These are phyloP conservation scores for Raffaelea deltoideospora DNA, from an alignment of 2,329 filamentous ascomycete species.

Conservation along the genomic window DNA sequence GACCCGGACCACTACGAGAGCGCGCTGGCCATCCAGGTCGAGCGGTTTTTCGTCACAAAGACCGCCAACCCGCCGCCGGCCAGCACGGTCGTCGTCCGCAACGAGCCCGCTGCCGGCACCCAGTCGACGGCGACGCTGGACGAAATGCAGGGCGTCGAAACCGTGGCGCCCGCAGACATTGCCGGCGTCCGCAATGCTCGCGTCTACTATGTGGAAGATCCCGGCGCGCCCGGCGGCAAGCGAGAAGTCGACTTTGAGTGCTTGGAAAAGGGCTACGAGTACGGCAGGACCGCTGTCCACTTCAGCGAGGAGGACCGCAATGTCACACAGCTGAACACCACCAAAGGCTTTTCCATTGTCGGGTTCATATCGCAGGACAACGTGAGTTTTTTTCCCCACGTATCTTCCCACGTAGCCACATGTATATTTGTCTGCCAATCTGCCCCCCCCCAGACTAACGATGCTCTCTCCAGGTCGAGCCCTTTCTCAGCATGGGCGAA, in stretches of 20 bases:
- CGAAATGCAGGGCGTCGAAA: slow-evolving; percentile 32
- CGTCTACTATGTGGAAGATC: slow-evolving; percentile 67
- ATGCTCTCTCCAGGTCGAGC: slow-evolving; percentile 47
- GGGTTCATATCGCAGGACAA: slow-evolving; percentile 67
- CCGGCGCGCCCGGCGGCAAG: slow-evolving; percentile 61
- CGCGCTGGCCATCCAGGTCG: slow-evolving; percentile 69
- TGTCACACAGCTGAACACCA: slow-evolving; percentile 73
- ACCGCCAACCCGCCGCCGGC: slow-evolving; percentile 59
- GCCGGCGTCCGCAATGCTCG: slow-evolving; percentile 61
- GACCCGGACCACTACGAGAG: slow-evolving; percentile 58
- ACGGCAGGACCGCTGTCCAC: slow-evolving; percentile 79
- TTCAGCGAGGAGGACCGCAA: slow-evolving; percentile 79
- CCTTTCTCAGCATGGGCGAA: slow-evolving; percentile 74
- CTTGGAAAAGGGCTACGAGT: slow-evolving; percentile 85
- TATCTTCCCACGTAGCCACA: too few species aligned
- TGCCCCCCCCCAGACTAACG: neutral
- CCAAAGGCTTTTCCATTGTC: slow-evolving; percentile 61
- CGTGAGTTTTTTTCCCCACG: slow-evolving; percentile 34
- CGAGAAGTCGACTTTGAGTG: slow-evolving; percentile 67
- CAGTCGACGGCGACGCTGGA: slow-evolving; percentile 38
- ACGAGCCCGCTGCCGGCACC: slow-evolving; percentile 24
- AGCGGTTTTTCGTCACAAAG: slow-evolving; percentile 81
- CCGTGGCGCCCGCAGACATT: slow-evolving; percentile 31
- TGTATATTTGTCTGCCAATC: neutral
- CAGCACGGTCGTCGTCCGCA: slow-evolving; percentile 54